These are phyloP conservation scores for Moniliella sp. DNA, from an alignment of 1,284 basidiomycete species.

Conservation along the genomic window DNA sequence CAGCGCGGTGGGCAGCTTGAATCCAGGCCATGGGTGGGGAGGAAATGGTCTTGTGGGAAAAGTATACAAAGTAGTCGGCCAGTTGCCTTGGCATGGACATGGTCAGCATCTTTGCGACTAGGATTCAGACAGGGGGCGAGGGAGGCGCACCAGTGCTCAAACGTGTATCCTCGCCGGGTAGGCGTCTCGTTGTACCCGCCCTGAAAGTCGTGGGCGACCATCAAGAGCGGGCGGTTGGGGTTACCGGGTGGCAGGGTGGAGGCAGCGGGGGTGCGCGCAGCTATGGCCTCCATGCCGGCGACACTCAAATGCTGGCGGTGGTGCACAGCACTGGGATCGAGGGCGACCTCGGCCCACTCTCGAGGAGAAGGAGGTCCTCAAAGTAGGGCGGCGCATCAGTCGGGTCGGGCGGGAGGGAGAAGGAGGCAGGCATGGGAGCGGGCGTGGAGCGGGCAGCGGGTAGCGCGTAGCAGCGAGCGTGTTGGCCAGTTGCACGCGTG, in stretches of 20 bases:
- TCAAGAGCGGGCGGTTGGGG: background rate
- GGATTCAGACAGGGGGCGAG: background rate
- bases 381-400: background rate
- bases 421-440: too few species aligned
- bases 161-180: conserved; percentile 48
- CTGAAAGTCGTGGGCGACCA: conserved; percentile 35
- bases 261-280: too few species aligned
- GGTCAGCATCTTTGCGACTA: background rate
- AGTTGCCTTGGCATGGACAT: conserved; percentile 10
- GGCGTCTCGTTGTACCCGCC: conserved; percentile 57
- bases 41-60: conserved; percentile 57
- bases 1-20: conserved; percentile 52
- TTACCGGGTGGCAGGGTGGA: too few species aligned
- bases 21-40: conserved; percentile 61
- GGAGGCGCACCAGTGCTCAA: conserved; percentile 51
- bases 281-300: too few species aligned
- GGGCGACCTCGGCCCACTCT: background rate
- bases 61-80: conserved; percentile 57
- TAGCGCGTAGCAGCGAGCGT: too few species aligned
- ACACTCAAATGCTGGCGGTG: background rate
- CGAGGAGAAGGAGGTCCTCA: background rate
- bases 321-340: too few species aligned
- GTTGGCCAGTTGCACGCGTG: too few species aligned
- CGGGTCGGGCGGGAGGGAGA: too few species aligned
- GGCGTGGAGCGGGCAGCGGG: too few species aligned